Conservation (phyloP, 1,284 basidiomycete species). For the Trichosporon faecale region DNA sequence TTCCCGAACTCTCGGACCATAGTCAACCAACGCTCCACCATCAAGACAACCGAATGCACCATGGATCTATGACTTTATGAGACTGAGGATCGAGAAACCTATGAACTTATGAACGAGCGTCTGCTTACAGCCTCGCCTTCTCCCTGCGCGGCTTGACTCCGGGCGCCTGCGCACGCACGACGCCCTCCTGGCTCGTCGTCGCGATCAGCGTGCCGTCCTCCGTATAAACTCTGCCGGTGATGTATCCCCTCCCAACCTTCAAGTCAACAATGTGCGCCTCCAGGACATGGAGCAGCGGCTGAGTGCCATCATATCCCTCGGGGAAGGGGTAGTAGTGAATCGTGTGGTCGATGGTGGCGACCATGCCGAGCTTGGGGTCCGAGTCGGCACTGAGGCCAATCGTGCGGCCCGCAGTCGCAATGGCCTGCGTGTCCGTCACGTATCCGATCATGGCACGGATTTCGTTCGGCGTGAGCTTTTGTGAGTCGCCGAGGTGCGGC, state of each 20-base stretch:
- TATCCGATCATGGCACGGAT: slow-evolving; percentile 86
- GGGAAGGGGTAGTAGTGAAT: slow-evolving; percentile 75
- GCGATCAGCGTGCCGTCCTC: slow-evolving; percentile 68
- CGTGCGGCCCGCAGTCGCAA: slow-evolving; percentile 62
- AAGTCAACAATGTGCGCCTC: slow-evolving; percentile 63
- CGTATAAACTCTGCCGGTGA: slow-evolving; percentile 74
- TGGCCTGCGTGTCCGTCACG: slow-evolving; percentile 76
- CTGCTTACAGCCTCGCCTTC: background rate
- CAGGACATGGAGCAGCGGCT: slow-evolving; percentile 79
- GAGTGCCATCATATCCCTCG: slow-evolving; percentile 69
- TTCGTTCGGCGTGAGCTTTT: slow-evolving; percentile 64
- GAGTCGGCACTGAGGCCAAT: slow-evolving; percentile 59
- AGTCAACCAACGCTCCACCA: background rate
- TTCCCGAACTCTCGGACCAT: background rate
- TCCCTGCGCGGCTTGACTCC: slow-evolving; percentile 15
- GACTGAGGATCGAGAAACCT: background rate
- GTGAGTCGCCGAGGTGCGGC: slow-evolving; percentile 59
- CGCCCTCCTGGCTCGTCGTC: slow-evolving; percentile 78
- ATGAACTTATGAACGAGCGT: background rate
- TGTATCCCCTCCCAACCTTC: slow-evolving; percentile 64
- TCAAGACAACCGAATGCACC: background rate
- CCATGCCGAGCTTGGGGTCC: slow-evolving; percentile 61
- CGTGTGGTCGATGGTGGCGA: slow-evolving; percentile 76
- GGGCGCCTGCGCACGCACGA: slow-evolving; percentile 45
- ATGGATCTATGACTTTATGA: background rate